Conservation (phyloP, 176 grass and related monocot genomes). For the Musa troglodytarum region DNA sequence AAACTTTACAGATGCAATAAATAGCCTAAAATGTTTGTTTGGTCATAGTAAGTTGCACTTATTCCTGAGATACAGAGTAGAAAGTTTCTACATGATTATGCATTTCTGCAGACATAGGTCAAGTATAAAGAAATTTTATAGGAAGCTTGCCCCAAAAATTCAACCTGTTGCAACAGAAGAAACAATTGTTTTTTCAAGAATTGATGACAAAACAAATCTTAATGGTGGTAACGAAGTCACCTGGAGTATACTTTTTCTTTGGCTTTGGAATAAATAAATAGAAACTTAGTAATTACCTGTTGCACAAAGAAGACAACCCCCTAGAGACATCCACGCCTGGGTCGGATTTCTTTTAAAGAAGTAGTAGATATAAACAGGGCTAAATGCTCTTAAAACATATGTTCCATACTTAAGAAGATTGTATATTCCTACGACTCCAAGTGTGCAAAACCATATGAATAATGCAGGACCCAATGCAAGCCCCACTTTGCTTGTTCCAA, state of each 20-base stretch:
- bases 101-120: no score
- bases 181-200: no score
- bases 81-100: no score
- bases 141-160: no score
- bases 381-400: conserved; percentile 72
- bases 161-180: no score
- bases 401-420: conserved; percentile 71
- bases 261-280: neutral
- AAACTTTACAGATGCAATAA: no score
- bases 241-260: neutral
- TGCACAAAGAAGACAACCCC: conserved; percentile 85
- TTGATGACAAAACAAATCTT: no score
- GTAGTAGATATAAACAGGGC: conserved; percentile 74
- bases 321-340: conserved; percentile 93
- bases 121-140: no score
- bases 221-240: no score
- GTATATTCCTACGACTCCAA: conserved; percentile 78
- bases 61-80: no score
- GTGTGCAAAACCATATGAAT: conserved; percentile 97
- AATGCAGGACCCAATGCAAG: conserved; percentile 73
- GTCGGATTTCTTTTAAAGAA: conserved; percentile 73
- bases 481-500: conserved; percentile 88
- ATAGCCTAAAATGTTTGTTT: no score
- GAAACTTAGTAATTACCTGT: conserved; percentile 36
- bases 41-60: no score